These are phyloP conservation scores for Schizosaccharomyces pombe DNA, from an alignment of 805 yeast species.

Conservation along the genomic window ASM294v3 CU329670.1:5238001-5238500, in stretches of 20 bases:
- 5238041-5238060: too few relatives aligned
- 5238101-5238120: not conserved
- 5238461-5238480: too few relatives aligned
- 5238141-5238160: not conserved
- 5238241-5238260: constrained; percentile 40
- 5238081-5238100: constrained; percentile 10
- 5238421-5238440: too few relatives aligned
- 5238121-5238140: not conserved
- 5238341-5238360: too few relatives aligned
- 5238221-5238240: constrained; percentile 40
- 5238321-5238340: too few relatives aligned
- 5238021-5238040: too few relatives aligned
- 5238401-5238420: too few relatives aligned
- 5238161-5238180: not conserved
- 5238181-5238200: constrained; percentile 25
- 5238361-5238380: too few relatives aligned
- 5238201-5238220: constrained; percentile 42
- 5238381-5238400: too few relatives aligned
- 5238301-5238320: not conserved
- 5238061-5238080: not conserved
- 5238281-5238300: constrained; percentile 36
- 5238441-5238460: too few relatives aligned
- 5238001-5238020: too few relatives aligned
- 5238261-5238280: constrained; percentile 36
- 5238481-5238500: too few relatives aligned